These are phyloP conservation scores for Straminergon stramineum DNA, from an alignment of 225 moss, liverwort and hornwort genomes.

Conservation along the genomic window DNA sequence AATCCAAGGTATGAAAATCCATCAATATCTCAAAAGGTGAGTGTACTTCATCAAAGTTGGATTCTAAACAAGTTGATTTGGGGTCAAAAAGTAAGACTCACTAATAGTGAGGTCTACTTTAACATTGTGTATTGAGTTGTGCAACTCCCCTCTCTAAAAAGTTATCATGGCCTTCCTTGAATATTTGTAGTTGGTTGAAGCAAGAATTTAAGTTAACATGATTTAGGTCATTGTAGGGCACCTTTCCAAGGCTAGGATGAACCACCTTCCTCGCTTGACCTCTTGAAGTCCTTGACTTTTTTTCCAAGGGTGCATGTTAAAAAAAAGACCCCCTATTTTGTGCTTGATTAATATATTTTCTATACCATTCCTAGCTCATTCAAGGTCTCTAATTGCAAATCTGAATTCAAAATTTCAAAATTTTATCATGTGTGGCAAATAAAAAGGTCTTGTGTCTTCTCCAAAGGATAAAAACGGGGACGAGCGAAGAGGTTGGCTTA, in stretches of 20 bases:
- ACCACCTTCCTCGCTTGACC: no score
- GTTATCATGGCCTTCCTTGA: neutral
- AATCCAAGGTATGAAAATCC: neutral
- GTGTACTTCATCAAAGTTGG: accelerated
- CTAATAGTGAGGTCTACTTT: neutral
- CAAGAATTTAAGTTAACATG: neutral
- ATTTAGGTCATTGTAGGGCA: neutral
- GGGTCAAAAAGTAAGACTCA: neutral
- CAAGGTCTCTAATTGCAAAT: no score
- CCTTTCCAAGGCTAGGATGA: neutral
- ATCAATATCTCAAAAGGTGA: neutral
- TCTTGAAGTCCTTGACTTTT: no score
- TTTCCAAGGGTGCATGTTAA: no score
- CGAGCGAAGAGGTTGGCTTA: no score
- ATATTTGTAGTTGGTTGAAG: neutral
- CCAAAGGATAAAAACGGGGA: no score
- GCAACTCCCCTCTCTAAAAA: accelerated
- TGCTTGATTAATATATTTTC: no score
- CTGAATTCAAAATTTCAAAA: no score
- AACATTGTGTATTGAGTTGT: neutral
- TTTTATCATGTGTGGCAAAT: no score
- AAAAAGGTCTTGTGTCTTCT: no score
- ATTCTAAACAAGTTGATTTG: neutral
- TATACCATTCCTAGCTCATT: no score
- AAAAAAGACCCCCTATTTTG: no score